Percentiles rank a stretch among this genome's conserved stretches.
Conservation (phyloP, 2,329 filamentous ascomycete genomes). For the Ophiostoma triangulosporum region DNA sequence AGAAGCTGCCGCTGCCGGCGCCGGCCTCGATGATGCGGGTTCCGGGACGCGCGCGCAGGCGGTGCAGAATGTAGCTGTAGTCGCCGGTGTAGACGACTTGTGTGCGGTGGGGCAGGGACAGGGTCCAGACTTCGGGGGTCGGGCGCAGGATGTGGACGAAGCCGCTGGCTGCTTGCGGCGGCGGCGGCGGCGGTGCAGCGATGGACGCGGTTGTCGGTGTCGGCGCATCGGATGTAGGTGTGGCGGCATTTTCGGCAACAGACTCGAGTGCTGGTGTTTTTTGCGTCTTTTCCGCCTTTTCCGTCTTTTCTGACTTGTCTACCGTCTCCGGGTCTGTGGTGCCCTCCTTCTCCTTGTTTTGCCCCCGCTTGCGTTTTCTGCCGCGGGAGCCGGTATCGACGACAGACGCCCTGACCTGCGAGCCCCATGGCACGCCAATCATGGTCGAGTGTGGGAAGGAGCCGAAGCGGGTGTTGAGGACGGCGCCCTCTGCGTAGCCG, state of each 20-base stretch:
- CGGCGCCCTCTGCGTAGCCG: slow-evolving; percentile 63
- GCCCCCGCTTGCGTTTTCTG: slow-evolving; percentile 42
- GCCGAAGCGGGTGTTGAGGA: slow-evolving; percentile 86
- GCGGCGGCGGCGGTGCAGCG: slow-evolving; percentile 15
- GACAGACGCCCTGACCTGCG: slow-evolving; percentile 75
- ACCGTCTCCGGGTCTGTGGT: too few species aligned
- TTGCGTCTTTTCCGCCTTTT: too few species aligned
- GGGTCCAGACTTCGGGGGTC: slow-evolving; percentile 72
- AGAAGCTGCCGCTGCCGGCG: slow-evolving; percentile 72
- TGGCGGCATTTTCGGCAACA: not conserved
- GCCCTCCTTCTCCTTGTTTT: not conserved
- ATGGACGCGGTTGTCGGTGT: not conserved
- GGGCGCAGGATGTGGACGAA: slow-evolving; percentile 70
- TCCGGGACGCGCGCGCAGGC: slow-evolving; percentile 60
- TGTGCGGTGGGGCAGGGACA: slow-evolving; percentile 65
- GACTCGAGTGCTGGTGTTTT: slow-evolving; percentile 6
- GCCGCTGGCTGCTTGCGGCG: slow-evolving; percentile 41
- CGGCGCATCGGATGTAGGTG: not conserved
- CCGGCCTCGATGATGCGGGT: slow-evolving; percentile 66
- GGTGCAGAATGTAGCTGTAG: slow-evolving; percentile 71
- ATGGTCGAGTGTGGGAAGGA: slow-evolving; percentile 74
- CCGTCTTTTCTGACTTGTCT: too few species aligned
- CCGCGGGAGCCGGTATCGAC: slow-evolving; percentile 88
- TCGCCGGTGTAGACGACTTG: slow-evolving; percentile 82
- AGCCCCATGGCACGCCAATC: slow-evolving; percentile 74